Percentiles rank a stretch among this genome's conserved stretches.
Evolutionary conservation across 2,329 filamentous ascomycete species (phyloP).

Genomic region (Diaporthe vaccinii): DNA sequence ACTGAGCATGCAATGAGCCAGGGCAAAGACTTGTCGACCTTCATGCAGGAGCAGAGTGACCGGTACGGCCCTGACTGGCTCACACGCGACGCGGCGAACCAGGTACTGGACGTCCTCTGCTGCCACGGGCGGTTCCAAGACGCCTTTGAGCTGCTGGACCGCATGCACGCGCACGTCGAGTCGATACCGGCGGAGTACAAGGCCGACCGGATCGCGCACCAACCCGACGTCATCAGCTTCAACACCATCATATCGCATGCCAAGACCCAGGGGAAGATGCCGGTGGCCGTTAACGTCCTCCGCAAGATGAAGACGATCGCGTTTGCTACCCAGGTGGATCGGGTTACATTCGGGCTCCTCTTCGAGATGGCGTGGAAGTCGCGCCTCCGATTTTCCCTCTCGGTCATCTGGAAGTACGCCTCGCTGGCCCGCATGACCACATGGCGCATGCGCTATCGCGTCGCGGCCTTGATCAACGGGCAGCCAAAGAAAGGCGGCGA

Average conservation of each 20-base stretch:
- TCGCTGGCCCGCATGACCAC: slow-evolving; percentile 45
- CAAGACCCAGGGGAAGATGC: slow-evolving; percentile 44
- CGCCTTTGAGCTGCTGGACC: slow-evolving; percentile 49
- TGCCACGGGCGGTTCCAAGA: slow-evolving; percentile 53
- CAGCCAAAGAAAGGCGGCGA: not conserved
- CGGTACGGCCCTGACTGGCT: slow-evolving; percentile 64
- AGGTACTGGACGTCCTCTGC: slow-evolving; percentile 58
- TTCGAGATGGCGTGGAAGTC: slow-evolving; percentile 53
- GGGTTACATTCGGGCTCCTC: slow-evolving; percentile 54
- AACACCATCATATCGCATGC: slow-evolving; percentile 51
- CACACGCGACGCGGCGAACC: slow-evolving; percentile 52
- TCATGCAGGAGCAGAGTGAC: slow-evolving; percentile 56
- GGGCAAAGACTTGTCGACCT: slow-evolving; percentile 51
- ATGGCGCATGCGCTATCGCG: slow-evolving; percentile 48
- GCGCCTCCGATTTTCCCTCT: slow-evolving; percentile 50
- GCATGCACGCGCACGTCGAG: slow-evolving; percentile 45
- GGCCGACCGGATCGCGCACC: slow-evolving; percentile 33
- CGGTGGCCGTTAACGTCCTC: slow-evolving; percentile 44
- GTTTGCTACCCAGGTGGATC: slow-evolving; percentile 44
- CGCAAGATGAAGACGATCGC: slow-evolving; percentile 44
- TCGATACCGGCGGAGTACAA: not conserved
- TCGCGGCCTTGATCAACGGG: slow-evolving; percentile 32
- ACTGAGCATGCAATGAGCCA: slow-evolving; percentile 56
- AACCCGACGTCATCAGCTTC: slow-evolving; percentile 51
- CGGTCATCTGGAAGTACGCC: slow-evolving; percentile 53